Percentiles rank a stretch among this genome's conserved stretches.
Evolutionary conservation across 164 flowering plant genomes (phyloP).

Genomic region (Dillenia suffruticosa): DNA sequence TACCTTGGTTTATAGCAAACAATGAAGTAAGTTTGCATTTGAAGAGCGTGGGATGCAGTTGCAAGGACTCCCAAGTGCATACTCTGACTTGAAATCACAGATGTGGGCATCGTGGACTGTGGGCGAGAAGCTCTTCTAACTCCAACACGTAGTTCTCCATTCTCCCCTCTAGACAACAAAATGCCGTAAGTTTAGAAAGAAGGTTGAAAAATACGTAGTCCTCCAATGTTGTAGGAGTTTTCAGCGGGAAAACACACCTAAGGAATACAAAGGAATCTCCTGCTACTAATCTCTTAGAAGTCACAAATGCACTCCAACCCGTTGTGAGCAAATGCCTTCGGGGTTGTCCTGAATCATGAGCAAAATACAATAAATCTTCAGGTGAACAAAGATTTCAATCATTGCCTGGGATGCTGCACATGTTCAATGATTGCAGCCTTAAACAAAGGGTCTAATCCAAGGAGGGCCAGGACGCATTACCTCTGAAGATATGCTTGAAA

Average conservation of each 20-base stretch:
- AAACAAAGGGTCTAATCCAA: neutral
- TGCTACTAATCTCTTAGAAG: constrained; percentile 83
- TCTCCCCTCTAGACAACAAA: constrained; percentile 59
- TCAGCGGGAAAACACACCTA: constrained; percentile 37
- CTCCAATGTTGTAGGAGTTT: too few species aligned
- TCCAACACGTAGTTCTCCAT: constrained; percentile 79
- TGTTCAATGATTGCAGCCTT: neutral
- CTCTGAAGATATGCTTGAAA: constrained; percentile 86
- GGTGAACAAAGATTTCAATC: too few species aligned
- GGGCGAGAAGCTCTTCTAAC: constrained; percentile 67
- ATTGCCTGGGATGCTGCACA: too few species aligned
- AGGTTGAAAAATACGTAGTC: too few species aligned
- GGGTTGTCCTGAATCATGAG: constrained; percentile 64
- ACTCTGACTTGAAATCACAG: constrained; percentile 94
- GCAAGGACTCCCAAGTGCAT: constrained; percentile 96
- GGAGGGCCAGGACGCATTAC: constrained; percentile 20
- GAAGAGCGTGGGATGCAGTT: constrained; percentile 85
- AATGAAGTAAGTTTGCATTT: constrained; percentile 58
- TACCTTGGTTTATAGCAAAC: constrained; percentile 94
- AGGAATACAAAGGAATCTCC: constrained; percentile 94
- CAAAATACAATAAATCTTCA: too few species aligned
- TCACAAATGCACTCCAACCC: constrained; percentile 96
- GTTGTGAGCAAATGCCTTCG: constrained; percentile 93
- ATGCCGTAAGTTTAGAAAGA: too few species aligned
- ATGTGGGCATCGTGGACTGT: constrained; percentile 75